Evolutionary conservation across 768 basidiomycete species (phyloP), one percentile per base, ranked within the genome.

Genomic region (Mycena epipterygia): DNA sequence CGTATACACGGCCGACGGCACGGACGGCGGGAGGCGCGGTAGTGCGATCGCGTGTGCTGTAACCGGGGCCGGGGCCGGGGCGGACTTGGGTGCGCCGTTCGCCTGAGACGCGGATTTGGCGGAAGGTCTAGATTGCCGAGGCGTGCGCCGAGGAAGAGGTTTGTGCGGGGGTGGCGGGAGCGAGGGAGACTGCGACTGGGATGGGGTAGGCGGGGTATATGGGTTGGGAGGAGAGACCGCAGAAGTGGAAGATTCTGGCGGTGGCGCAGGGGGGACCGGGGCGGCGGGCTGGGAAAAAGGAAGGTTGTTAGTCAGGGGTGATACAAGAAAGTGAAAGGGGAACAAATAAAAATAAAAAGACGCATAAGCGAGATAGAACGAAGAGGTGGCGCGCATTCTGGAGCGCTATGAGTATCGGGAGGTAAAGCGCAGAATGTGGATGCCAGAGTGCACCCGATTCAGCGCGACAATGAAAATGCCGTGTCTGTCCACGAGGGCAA

Each of bases 91-190:
- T 6, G 23, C 48, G 48, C 48, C 23, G 23, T 49, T 49, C 48
- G 25, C 48, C 48, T 5, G 7, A 6, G 48, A 23, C 48, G 11
- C 25, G 11, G 53, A 33, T 21, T 5, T 32, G 51, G 30, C 46
- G 49, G 48, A 51, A n/a, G 12, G 46, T 30, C 51, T 27, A 32
- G 41, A 14, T 39, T 27, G 23, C 29, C 61, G 61, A 11, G 32
- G 27, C 2, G 55, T 48, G 23, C 57, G 69, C 2, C 69, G 62
- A 37, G 62, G 39, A 23, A 41, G 56, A 21, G 62, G 62, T 8
- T 8, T n/a, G 51, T 25, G 56, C 13, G 11, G 33, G 5, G 13
- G n/a, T 3, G 32, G 41, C 5, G 42, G 41, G 29, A 19, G 5
- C 4, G 35, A 51, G 42, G 42, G 52, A 7, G 49, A 46, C 12